Percentiles rank a stretch among this genome's conserved stretches.
phyloP scores from a whole-genome alignment of 768 basidiomycete species.

The Leccinum obscurum region DNA sequence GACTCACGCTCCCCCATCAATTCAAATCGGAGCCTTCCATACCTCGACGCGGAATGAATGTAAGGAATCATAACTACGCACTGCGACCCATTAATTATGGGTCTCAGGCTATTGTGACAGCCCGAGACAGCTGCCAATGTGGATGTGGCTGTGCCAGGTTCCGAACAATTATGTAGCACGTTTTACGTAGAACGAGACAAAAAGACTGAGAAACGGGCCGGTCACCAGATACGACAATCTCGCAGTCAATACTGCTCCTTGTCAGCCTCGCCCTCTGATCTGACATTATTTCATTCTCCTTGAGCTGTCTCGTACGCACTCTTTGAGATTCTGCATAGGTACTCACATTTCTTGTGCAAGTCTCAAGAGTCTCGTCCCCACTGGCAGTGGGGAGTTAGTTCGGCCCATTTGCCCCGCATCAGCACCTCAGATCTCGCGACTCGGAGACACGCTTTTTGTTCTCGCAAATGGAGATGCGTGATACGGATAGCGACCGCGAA shows the following conservation, averaged over 20 bases:
- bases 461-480: constrained; percentile 12
- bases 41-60: no score
- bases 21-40: neutral
- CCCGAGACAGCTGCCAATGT: constrained; percentile 1
- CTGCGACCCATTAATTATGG: neutral
- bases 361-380: neutral
- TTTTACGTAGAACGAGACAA: constrained; percentile 14
- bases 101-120: neutral
- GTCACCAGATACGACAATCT: neutral
- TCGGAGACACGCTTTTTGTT: constrained; percentile 24
- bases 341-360: neutral
- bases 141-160: constrained; percentile 17
- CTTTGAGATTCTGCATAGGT: neutral
- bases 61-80: neutral
- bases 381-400: neutral
- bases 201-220: constrained; percentile 3
- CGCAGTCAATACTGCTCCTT: neutral
- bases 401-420: neutral
- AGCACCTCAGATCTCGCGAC: neutral
- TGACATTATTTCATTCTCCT: neutral
- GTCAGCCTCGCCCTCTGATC: neutral
- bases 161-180: constrained; percentile 23
- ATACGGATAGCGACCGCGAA: constrained; percentile 9
- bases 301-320: neutral
- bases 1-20: neutral